A percentile compares a stretch with the other conserved stretches of the same genome.
Evolutionary conservation across 345 rosid species (phyloP).

Genomic region (Microcos paniculata): DNA sequence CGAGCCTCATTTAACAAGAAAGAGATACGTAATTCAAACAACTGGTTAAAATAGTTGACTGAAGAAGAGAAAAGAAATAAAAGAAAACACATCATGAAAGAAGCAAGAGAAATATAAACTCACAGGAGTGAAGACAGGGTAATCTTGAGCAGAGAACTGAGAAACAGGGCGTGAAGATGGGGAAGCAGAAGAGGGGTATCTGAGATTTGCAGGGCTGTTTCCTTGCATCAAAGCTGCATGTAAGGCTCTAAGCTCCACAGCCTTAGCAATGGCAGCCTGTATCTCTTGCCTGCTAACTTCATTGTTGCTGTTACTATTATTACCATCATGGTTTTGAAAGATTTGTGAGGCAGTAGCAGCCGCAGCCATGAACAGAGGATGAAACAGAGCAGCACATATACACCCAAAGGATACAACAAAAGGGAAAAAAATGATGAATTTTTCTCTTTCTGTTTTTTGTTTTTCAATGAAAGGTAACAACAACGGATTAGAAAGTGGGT

Average conservation of each 20-base stretch:
- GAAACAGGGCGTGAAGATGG: slow-evolving; percentile 59
- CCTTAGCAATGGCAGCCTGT: slow-evolving; percentile 86
- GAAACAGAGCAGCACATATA: slow-evolving; percentile 30
- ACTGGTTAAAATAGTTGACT: neutral
- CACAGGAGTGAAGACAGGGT: slow-evolving; percentile 96
- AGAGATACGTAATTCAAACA: neutral
- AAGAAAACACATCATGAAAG: neutral
- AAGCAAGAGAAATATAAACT: slow-evolving; percentile 25
- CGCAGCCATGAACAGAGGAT: slow-evolving; percentile 57
- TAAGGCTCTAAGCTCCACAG: slow-evolving; percentile 76
- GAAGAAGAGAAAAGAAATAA: neutral
- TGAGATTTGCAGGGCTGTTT: slow-evolving; percentile 57
- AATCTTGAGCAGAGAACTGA: slow-evolving; percentile 80
- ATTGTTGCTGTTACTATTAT: slow-evolving; percentile 21
- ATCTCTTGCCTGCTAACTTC: slow-evolving; percentile 56
- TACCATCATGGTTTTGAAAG: slow-evolving; percentile 35
- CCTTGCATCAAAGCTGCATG: slow-evolving; percentile 77
- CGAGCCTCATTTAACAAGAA: neutral
- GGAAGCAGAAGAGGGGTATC: slow-evolving; percentile 51
- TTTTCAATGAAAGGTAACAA: neutral
- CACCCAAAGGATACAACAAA: slow-evolving; percentile 21
- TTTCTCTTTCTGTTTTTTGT: neutral
- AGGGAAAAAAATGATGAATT: neutral
- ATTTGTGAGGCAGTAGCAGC: slow-evolving; percentile 39
- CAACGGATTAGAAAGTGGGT: slow-evolving; percentile 20